Evolutionary conservation across 1,139 yeast species (phyloP).

Genomic region (Taphrina populina): DNA sequence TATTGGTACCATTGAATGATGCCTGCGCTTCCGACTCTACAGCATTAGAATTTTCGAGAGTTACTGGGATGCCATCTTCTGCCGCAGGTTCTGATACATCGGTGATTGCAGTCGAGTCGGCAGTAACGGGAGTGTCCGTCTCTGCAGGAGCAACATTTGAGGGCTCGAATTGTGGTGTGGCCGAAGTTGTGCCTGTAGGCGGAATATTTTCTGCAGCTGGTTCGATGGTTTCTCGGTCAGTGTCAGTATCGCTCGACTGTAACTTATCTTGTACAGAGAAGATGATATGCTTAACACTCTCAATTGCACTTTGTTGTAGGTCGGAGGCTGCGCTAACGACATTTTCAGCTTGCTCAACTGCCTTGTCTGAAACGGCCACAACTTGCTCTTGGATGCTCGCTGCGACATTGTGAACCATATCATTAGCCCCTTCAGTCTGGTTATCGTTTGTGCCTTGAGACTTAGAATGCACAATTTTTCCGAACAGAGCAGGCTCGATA

Average conservation of each 20-base stretch:
- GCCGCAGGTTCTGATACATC: slow-evolving; percentile 30
- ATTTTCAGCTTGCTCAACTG: not conserved
- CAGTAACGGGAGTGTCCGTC: not conserved
- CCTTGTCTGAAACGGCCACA: not conserved
- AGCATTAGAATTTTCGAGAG: not conserved
- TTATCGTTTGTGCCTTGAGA: too few species aligned
- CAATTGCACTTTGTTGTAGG: too few species aligned
- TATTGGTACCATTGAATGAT: slow-evolving; percentile 4
- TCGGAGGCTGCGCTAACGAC: not conserved
- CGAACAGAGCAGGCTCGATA: slow-evolving; percentile 5
- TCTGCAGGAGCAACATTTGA: not conserved
- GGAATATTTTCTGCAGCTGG: slow-evolving; percentile 22
- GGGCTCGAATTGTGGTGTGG: not conserved
- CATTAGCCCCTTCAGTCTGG: too few species aligned
- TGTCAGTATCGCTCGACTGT: too few species aligned
- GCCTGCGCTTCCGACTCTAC: slow-evolving; percentile 15
- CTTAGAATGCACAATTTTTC: slow-evolving; percentile 1
- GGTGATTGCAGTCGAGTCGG: not conserved
- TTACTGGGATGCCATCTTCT: slow-evolving; percentile 8
- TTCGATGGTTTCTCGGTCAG: slow-evolving; percentile 3
- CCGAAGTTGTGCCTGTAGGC: not conserved
- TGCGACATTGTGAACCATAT: not conserved
- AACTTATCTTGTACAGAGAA: too few species aligned
- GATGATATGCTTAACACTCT: too few species aligned
- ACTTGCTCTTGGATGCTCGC: not conserved